Percentiles rank a stretch among this genome's conserved stretches.
These are phyloP conservation scores for Hypoxylon sp. DNA, from an alignment of 2,329 filamentous ascomycete genomes.

Conservation along the genomic window DNA sequence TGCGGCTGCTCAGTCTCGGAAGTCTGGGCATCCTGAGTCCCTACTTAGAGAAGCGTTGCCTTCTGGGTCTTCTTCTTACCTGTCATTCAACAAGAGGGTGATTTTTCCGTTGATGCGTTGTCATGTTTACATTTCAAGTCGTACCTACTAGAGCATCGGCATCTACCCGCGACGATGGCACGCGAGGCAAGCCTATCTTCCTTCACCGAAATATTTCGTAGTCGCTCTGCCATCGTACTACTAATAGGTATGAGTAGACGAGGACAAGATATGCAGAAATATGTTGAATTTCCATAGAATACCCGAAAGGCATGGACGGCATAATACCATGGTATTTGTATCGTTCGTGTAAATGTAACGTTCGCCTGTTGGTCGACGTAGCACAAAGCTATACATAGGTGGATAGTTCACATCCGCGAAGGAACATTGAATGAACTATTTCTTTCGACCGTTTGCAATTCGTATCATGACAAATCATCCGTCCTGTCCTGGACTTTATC, in stretches of 20 bases:
- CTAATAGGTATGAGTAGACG: not conserved
- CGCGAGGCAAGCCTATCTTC: not conserved
- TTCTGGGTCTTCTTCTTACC: not conserved
- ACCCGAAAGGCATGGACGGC: too few relatives aligned
- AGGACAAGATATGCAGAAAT: not conserved
- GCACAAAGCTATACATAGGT: too few relatives aligned
- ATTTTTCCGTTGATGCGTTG: not conserved
- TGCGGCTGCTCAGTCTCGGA: constrained; percentile 5
- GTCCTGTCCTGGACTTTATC: not conserved
- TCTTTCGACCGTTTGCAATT: not conserved
- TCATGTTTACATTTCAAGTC: not conserved
- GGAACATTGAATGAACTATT: not conserved
- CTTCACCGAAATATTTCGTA: not conserved
- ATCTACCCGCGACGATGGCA: constrained; percentile 10
- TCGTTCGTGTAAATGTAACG: too few relatives aligned
- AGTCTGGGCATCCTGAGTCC: not conserved
- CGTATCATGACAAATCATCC: not conserved
- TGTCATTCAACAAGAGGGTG: not conserved
- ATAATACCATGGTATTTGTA: too few relatives aligned
- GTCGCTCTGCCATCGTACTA: not conserved
- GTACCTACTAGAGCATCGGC: constrained; percentile 13
- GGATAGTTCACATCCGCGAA: not conserved
- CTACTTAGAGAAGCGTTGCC: not conserved
- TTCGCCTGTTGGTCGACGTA: too few relatives aligned
- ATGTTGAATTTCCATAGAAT: not conserved